Percentiles rank a stretch among this genome's conserved stretches.
Conservation (phyloP, 352 stramenopile genomes). For the Phytopythium sindhum region DNA sequence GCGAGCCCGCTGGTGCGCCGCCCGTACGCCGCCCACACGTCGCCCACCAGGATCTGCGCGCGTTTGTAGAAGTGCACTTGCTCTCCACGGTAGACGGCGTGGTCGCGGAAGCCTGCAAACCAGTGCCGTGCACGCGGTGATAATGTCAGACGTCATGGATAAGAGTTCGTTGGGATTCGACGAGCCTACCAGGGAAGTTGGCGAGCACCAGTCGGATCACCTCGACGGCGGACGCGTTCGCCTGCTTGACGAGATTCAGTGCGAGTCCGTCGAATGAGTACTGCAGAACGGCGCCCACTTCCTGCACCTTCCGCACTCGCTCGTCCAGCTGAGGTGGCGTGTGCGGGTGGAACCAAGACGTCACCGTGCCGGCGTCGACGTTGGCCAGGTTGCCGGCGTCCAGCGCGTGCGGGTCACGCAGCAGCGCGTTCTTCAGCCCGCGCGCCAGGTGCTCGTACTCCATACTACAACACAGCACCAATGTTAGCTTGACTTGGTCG, state of each 20-base stretch:
- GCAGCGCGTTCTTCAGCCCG: constrained; percentile 67
- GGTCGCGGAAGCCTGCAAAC: constrained; percentile 73
- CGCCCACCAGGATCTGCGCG: constrained; percentile 84
- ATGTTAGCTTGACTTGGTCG: not conserved
- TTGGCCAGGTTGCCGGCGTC: constrained; percentile 41
- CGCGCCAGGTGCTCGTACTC: constrained; percentile 87
- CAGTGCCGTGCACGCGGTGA: not conserved
- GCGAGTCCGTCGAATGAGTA: constrained; percentile 44
- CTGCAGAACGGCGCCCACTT: constrained; percentile 50
- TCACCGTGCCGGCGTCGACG: constrained; percentile 40
- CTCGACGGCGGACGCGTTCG: constrained; percentile 52
- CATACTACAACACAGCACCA: constrained; percentile 35
- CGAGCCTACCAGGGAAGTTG: constrained; percentile 50
- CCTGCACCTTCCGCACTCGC: constrained; percentile 50
- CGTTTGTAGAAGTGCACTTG: constrained; percentile 91
- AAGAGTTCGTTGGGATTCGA: not conserved
- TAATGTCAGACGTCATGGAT: not conserved
- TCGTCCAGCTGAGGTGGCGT: constrained; percentile 58
- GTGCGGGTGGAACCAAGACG: constrained; percentile 66
- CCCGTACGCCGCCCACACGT: constrained; percentile 87
- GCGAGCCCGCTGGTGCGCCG: constrained; percentile 33
- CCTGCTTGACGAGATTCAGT: constrained; percentile 49
- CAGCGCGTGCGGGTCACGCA: constrained; percentile 51
- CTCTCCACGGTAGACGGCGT: constrained; percentile 73
- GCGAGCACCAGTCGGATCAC: constrained; percentile 62